phyloP scores from a whole-genome alignment of 257 asterid genomes.

The Thymus quinquecostatus region DNA sequence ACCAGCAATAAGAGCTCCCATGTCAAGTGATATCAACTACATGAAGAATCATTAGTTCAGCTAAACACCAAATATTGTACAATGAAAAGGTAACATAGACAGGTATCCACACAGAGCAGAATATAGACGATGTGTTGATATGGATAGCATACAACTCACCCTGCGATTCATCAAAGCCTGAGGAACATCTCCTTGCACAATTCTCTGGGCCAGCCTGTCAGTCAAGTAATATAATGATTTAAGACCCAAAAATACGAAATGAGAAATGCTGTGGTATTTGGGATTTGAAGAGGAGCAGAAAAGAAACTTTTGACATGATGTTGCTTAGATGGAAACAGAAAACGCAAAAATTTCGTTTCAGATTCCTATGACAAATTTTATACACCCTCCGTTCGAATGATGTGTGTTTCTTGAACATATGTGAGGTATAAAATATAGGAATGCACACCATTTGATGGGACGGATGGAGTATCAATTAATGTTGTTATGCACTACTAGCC shows the following conservation, averaged over 20 bases:
- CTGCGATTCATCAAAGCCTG: constrained; percentile 92
- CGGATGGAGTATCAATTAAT: neutral
- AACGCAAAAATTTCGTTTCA: neutral
- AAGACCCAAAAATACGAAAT: constrained; percentile 11
- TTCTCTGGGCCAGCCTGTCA: constrained; percentile 97
- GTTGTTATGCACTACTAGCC: neutral
- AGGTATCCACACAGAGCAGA: neutral
- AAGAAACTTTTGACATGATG: neutral
- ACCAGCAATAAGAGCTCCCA: constrained; percentile 98
- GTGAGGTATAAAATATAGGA: too few species aligned
- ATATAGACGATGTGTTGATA: neutral
- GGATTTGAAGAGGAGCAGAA: constrained; percentile 1
- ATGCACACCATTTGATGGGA: too few species aligned
- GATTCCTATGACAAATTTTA: neutral
- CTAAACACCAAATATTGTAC: constrained; percentile 4
- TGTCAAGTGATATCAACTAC: constrained; percentile 94
- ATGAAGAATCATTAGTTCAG: constrained; percentile 31
- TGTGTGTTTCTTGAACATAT: too few species aligned
- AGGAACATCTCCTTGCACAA: constrained; percentile 99
- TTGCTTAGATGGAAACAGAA: neutral
- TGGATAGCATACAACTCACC: constrained; percentile 54
- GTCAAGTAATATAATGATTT: constrained; percentile 22
- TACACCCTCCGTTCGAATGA: too few species aligned
- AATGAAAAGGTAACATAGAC: constrained; percentile 3
- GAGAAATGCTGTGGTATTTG: neutral